Evolutionary conservation across 768 basidiomycete species (phyloP), one percentile per base, ranked within the genome.

Genomic region (Tylopilus cervinicoccineus): DNA sequence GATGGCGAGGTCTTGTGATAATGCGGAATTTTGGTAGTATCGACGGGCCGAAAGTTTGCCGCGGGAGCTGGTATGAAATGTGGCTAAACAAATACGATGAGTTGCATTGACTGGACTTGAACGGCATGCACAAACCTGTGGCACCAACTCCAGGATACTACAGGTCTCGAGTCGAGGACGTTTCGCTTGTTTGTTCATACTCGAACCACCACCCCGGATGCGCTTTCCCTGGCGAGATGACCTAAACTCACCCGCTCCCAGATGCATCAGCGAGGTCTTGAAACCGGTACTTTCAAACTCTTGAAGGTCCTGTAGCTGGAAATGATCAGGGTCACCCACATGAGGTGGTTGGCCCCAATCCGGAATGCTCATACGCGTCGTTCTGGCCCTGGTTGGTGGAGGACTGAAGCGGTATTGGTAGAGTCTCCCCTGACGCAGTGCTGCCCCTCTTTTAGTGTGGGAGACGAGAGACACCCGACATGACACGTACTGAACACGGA

Each of bases 221-320:
- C 55, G 52, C 31, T 57, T 64, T 32, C 34, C 49, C 14, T 7
- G 46, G 22, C 19, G 46, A 48, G 33, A 24, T 12, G 33, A 28
- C 20, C 27, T 40, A 1, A 11, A 26, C 8, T n/a, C 4, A 6
- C 1, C 34, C 4, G 6, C n/a, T 20, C 38, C 29, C 6, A 26
- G 16, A 33, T 23, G 38, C 34, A 47, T 39, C 32, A 59, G 14
- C 43, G 34, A 40, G 29, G 38, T 37, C 32, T 41, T 44, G 33
- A 74, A 59, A 47, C 72, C 61, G 17, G 72, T 70, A 22, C 57
- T 66, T 36, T 64, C 41, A 45, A 79, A 81, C 14, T 76, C 75
- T 38, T 74, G 71, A 48, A 81, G 63, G 17, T 71, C 70, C 19
- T 59, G 51, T 14, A 77, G 40, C 26, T 50, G 52, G 42, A 70